Conservation (phyloP, 352 stramenopile genomes). For the Phytopythium ostracodes region DNA sequence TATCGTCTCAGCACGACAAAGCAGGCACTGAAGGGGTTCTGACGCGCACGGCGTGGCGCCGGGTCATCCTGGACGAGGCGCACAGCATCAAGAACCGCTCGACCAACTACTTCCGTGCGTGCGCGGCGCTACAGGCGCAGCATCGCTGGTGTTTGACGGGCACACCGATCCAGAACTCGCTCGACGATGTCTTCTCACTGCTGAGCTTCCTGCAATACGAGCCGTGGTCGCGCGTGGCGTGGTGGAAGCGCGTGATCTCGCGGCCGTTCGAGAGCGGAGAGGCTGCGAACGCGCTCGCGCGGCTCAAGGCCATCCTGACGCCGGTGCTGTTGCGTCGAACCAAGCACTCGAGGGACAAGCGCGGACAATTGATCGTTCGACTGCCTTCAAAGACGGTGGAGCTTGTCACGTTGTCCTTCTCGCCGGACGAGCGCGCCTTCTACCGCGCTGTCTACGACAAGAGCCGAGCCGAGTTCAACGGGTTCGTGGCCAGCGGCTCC, state of each 20-base stretch:
- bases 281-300: slow-evolving; percentile 44
- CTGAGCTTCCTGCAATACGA: slow-evolving; percentile 83
- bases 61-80: slow-evolving; percentile 90
- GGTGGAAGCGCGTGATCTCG: slow-evolving; percentile 83
- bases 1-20: slow-evolving; percentile 58
- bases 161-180: slow-evolving; percentile 87
- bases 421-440: slow-evolving; percentile 71
- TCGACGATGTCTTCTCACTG: slow-evolving; percentile 86
- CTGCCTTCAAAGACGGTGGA: slow-evolving; percentile 74
- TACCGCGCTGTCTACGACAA: slow-evolving; percentile 85
- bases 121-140: slow-evolving; percentile 39
- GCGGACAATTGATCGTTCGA: slow-evolving; percentile 61
- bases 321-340: slow-evolving; percentile 86
- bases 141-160: slow-evolving; percentile 90
- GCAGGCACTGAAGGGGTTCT: slow-evolving; percentile 18
- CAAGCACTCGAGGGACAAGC: slow-evolving; percentile 63
- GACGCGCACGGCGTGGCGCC: slow-evolving; percentile 52
- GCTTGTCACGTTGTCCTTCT: slow-evolving; percentile 66
- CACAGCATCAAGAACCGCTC: slow-evolving; percentile 90
- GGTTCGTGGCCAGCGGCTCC: slow-evolving; percentile 74
- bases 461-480: slow-evolving; percentile 87
- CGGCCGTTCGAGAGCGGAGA: slow-evolving; percentile 74
- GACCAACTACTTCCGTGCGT: slow-evolving; percentile 71
- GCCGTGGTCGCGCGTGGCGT: slow-evolving; percentile 77
- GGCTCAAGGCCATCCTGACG: slow-evolving; percentile 62